A percentile compares a stretch with the other conserved stretches of the same genome.
phyloP scores from a whole-genome alignment of 225 moss, liverwort and hornwort genomes.

The Sphagnum contortum region DNA sequence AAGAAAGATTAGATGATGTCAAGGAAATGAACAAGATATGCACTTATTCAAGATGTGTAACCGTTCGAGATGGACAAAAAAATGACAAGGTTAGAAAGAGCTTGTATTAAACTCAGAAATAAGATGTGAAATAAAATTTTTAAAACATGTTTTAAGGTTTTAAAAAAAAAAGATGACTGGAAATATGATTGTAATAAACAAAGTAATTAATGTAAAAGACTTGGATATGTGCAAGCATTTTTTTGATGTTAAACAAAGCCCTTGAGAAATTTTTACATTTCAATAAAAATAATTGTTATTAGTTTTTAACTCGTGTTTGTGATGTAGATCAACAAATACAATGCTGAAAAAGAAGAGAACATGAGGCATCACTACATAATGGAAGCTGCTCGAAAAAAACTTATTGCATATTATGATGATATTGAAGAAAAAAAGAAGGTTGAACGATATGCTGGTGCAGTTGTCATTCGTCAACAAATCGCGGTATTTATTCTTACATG shows the following conservation, averaged over 20 bases:
- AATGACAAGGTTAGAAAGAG: slow-evolving; percentile 44
- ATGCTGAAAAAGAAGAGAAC: slow-evolving; percentile 47
- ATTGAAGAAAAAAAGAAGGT: slow-evolving; percentile 58
- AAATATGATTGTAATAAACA: background rate
- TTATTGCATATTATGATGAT: slow-evolving; percentile 43
- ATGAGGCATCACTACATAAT: slow-evolving; percentile 63
- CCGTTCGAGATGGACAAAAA: slow-evolving; percentile 63
- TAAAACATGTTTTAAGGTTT: background rate
- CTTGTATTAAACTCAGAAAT: background rate
- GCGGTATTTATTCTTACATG: slow-evolving; percentile 22
- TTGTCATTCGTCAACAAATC: slow-evolving; percentile 70
- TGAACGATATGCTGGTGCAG: slow-evolving; percentile 52
- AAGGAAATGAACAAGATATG: slow-evolving; percentile 80
- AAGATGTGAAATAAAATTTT: too few species aligned
- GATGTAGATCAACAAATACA: slow-evolving; percentile 35
- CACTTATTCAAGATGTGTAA: slow-evolving; percentile 85
- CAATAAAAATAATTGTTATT: too few species aligned
- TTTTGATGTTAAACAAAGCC: too few species aligned
- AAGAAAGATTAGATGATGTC: slow-evolving; percentile 78
- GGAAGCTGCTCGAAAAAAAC: slow-evolving; percentile 49
- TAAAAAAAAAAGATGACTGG: background rate
- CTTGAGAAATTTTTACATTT: too few species aligned
- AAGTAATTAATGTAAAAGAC: too few species aligned
- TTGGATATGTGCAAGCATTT: too few species aligned
- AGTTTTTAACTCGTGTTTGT: background rate